Evolutionary conservation across 768 basidiomycete species (phyloP), one percentile per base, ranked within the genome.

Genomic region (Ramaria sp.): DNA sequence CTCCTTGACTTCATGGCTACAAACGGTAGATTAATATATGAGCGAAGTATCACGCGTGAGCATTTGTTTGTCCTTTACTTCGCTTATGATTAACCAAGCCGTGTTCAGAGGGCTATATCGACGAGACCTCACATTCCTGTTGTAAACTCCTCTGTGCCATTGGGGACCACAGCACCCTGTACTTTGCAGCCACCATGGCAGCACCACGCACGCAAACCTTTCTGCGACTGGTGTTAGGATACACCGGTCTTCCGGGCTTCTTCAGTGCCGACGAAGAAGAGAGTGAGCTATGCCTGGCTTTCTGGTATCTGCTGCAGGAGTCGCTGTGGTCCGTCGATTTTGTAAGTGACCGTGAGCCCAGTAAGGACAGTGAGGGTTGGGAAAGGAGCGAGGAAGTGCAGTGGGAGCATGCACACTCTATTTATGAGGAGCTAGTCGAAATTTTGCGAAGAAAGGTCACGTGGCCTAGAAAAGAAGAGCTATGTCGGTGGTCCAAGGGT

Each of bases 221-320:
- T 63, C 71, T 97, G 2, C 76, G 79, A 4, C 68, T 88, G 11
- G 66, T 94, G 50, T 70, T 96, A 19, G 76, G 82, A 17, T 86
- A 88, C 59, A 90, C 89, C 0, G 84, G 82, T 1, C 69, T 81
- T 10, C 81, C 83, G 0, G 91, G 90, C 0, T 82, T 80, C 59
- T 90, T 84, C 64, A 88, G 87, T 1, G 77, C 80, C 0, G 91
- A 94, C 48, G 93, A 94, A 66, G 87, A 90, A 50, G 84, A 88
- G 65, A 92, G 88, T 63, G 91, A 94, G 69, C 78, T 86, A 75
- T 87, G 87, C 2, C 77, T 95, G 2, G 81, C 81, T 1, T 94
- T 94, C 63, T 95, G 94, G 87, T 94, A 91, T 61, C 72, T 90
- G 41, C 79, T 95, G 57, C 92, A 95, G 68, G 93, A 97, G 66